These are phyloP conservation scores for Spizellomyces sp. DNA, from an alignment of 192 early-diverging fungal genomes.

Conservation along the genomic window DNA sequence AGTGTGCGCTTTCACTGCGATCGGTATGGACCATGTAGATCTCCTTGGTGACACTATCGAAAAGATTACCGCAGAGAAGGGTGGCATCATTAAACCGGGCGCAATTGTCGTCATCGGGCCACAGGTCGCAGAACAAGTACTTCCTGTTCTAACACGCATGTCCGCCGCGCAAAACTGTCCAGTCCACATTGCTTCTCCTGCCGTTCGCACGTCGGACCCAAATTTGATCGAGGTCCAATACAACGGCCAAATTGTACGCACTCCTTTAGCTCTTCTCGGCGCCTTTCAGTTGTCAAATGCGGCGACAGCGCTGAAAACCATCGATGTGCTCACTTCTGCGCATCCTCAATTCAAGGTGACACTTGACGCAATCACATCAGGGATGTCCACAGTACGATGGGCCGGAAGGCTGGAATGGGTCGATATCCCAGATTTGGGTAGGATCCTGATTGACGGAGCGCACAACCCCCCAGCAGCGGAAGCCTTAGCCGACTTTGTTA, in stretches of 20 bases:
- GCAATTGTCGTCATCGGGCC: conserved; percentile 44
- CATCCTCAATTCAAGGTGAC: conserved; percentile 42
- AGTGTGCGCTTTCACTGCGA: conserved; percentile 62
- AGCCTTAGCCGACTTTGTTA: conserved; percentile 68
- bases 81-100: conserved; percentile 71
- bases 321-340: conserved; percentile 54
- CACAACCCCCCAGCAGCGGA: conserved; percentile 80
- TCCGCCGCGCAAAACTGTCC: conserved; percentile 9
- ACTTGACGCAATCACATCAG: conserved; percentile 56
- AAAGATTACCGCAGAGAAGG: conserved; percentile 76
- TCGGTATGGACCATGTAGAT: conserved; percentile 76
- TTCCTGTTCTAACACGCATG: conserved; percentile 6
- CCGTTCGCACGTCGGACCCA: not conserved
- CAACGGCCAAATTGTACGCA: conserved; percentile 19
- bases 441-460: conserved; percentile 86
- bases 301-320: conserved; percentile 67
- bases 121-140: conserved; percentile 53
- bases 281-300: conserved; percentile 82
- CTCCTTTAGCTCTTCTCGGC: conserved; percentile 68
- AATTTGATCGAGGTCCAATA: not conserved
- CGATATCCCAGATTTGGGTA: conserved; percentile 16
- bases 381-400: conserved; percentile 72
- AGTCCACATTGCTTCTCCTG: not conserved
- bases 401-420: conserved; percentile 84
- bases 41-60: conserved; percentile 68